These are phyloP conservation scores for Saccharomycopsis selenospora DNA, from an alignment of 805 yeast species.

Conservation along the genomic window DNA sequence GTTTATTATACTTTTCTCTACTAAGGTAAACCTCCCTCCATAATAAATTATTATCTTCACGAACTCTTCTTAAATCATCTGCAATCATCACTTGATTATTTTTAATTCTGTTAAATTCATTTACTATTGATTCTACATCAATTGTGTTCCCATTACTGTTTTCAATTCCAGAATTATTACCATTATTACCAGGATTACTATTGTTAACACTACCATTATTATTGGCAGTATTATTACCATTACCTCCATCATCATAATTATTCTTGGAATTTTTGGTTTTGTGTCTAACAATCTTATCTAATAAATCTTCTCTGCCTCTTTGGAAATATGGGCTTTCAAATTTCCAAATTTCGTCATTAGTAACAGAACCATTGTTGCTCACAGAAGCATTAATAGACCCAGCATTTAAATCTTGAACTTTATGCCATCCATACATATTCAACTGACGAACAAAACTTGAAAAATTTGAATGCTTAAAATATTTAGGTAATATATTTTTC, in stretches of 20 bases:
- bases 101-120: slow-evolving; percentile 70
- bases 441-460: slow-evolving; percentile 93
- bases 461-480: slow-evolving; percentile 91
- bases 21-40: slow-evolving; percentile 87
- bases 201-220: too few relatives aligned
- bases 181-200: slow-evolving; percentile 1
- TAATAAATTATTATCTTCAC: slow-evolving; percentile 79
- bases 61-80: slow-evolving; percentile 75
- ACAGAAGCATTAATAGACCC: slow-evolving; percentile 46
- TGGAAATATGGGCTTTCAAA: slow-evolving; percentile 78
- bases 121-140: slow-evolving; percentile 47
- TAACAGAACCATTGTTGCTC: slow-evolving; percentile 26
- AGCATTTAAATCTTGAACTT: slow-evolving; percentile 83
- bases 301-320: slow-evolving; percentile 70
- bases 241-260: too few relatives aligned
- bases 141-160: slow-evolving; percentile 28
- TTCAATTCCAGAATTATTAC: not conserved
- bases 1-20: slow-evolving; percentile 78
- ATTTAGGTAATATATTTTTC: slow-evolving; percentile 76
- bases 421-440: slow-evolving; percentile 99
- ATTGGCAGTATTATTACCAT: slow-evolving; percentile 11
- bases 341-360: slow-evolving; percentile 77
- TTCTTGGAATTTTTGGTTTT: slow-evolving; percentile 22
- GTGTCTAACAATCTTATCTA: slow-evolving; percentile 77
- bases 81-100: slow-evolving; percentile 72